Evolutionary conservation across 176 grass and related monocot genomes (phyloP).

Genomic region (Elymus sibiricus): DNA sequence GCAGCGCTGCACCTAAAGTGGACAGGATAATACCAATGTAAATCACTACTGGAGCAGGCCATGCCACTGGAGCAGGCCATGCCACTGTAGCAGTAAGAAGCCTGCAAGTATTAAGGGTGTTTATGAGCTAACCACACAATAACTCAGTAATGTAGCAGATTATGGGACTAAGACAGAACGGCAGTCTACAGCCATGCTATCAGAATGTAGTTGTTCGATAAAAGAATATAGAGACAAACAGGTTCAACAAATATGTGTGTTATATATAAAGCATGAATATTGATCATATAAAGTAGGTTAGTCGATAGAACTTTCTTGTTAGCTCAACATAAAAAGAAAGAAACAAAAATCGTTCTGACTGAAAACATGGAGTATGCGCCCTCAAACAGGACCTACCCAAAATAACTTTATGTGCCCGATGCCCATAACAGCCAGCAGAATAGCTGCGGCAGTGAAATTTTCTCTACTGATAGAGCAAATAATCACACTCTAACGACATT

Average conservation of each 20-base stretch:
- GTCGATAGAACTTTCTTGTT: neutral
- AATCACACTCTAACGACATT: neutral
- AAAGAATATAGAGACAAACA: slow-evolving; percentile 6
- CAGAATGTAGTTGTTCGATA: neutral
- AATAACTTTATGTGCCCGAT: neutral
- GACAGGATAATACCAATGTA: slow-evolving; percentile 96
- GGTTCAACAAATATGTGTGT: neutral
- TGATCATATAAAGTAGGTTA: neutral
- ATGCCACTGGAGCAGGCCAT: slow-evolving; percentile 90
- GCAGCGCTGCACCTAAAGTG: slow-evolving; percentile 96
- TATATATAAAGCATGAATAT: neutral
- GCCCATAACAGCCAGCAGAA: neutral
- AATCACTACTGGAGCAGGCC: slow-evolving; percentile 89
- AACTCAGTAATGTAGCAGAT: slow-evolving; percentile 2
- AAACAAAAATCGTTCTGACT: neutral
- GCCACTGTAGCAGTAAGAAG: slow-evolving; percentile 94
- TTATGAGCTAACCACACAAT: slow-evolving; percentile 24
- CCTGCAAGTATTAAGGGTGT: slow-evolving; percentile 42
- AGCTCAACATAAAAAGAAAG: neutral
- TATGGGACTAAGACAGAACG: neutral
- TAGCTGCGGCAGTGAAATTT: neutral
- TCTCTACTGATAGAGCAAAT: slow-evolving; percentile 14
- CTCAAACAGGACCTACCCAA: neutral
- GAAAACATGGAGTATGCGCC: neutral
- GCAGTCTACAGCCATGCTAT: neutral